These are phyloP conservation scores for Clitoria ternatea DNA, from an alignment of 306 rosid genomes.

Conservation along the genomic window DNA sequence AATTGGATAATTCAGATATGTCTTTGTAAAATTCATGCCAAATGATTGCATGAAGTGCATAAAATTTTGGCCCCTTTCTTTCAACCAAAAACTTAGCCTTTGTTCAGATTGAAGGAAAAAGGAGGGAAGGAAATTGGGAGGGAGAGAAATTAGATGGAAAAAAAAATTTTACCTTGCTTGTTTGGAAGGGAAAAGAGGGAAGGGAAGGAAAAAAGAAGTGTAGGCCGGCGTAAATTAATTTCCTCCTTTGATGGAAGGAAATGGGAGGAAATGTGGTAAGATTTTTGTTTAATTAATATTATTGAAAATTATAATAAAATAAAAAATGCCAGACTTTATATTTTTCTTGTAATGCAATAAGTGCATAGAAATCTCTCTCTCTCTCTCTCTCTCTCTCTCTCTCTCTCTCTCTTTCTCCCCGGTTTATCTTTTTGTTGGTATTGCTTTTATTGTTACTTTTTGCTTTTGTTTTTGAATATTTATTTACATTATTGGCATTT, in stretches of 20 bases:
- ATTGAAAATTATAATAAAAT: no score
- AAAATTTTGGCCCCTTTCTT: not conserved
- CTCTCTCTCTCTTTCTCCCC: not conserved
- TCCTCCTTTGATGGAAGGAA: no score
- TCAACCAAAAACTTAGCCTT: not conserved
- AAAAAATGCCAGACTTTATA: not conserved
- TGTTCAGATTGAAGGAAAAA: no score
- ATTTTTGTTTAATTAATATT: no score
- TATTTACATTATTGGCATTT: constrained; percentile 29
- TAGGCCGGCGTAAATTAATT: no score
- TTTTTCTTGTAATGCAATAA: constrained; percentile 6
- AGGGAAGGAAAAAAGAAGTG: no score
- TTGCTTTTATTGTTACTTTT: not conserved
- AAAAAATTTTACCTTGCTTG: no score
- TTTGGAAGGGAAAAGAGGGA: no score
- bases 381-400: not conserved
- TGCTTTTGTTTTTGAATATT: constrained; percentile 4
- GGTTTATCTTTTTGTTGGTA: not conserved
- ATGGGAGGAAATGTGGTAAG: no score
- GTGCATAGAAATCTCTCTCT: not conserved
- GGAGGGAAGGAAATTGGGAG: no score
- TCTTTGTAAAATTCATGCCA: not conserved
- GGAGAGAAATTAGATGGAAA: no score
- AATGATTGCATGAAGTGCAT: not conserved
- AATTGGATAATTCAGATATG: not conserved